These are phyloP conservation scores for Myriosclerotinia curreyana DNA, from an alignment of 2,329 filamentous ascomycete genomes.

Conservation along the genomic window DNA sequence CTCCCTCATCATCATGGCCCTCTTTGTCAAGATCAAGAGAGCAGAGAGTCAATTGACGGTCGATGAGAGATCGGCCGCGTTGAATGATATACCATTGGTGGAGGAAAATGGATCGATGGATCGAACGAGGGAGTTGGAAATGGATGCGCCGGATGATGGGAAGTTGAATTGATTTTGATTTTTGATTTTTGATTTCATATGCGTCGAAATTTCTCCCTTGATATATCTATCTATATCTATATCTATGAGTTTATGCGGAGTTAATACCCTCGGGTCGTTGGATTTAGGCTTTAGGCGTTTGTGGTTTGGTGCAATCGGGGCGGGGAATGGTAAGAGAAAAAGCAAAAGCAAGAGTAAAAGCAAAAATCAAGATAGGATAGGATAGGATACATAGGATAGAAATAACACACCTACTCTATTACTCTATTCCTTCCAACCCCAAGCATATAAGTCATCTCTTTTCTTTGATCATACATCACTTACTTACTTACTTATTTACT, in stretches of 20 bases:
- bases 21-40: conserved; percentile 52
- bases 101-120: background rate
- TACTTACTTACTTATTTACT: too few species aligned
- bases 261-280: conserved; percentile 16
- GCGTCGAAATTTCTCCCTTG: background rate
- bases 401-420: background rate
- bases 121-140: background rate
- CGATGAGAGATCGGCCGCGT: conserved; percentile 49
- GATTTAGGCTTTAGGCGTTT: conserved; percentile 12
- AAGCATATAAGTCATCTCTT: background rate
- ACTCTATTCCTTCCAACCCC: background rate
- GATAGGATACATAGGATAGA: too few species aligned
- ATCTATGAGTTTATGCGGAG: conserved; percentile 15
- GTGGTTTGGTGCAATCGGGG: background rate
- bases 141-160: conserved; percentile 5
- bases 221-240: background rate
- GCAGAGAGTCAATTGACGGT: conserved; percentile 56
- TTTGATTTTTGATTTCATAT: too few species aligned
- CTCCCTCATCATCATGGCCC: conserved; percentile 50
- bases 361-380: too few species aligned
- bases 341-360: background rate
- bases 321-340: too few species aligned
- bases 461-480: background rate
- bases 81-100: conserved; percentile 20
- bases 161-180: conserved; percentile 8